Conservation (phyloP, 2,329 filamentous ascomycete genomes). For the Aspergillus sp. region DNA sequence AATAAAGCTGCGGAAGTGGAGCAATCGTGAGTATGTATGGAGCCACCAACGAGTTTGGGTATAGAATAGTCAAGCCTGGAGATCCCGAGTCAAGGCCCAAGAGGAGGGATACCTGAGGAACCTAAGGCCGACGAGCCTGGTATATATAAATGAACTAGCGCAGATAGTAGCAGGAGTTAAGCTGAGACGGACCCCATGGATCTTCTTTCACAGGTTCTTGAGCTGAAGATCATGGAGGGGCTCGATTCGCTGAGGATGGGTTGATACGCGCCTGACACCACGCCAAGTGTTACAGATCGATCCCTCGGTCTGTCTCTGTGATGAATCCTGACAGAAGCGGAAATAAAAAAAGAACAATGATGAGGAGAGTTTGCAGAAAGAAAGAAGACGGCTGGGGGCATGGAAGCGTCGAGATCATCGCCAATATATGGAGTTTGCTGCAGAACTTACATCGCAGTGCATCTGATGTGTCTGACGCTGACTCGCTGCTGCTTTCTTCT, state of each 20-base stretch:
- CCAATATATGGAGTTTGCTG: not conserved
- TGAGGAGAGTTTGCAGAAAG: not conserved
- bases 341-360: not conserved
- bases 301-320: not conserved
- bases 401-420: conserved; percentile 1
- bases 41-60: not conserved
- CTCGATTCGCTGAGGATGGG: conserved; percentile 24
- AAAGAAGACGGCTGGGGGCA: not conserved
- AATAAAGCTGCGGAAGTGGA: conserved; percentile 9
- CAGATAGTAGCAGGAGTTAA: not conserved
- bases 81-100: not conserved
- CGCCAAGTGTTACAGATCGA: conserved; percentile 33
- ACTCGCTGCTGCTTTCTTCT: conserved; percentile 26
- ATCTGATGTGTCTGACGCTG: conserved; percentile 27
- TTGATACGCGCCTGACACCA: conserved; percentile 20
- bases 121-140: not conserved
- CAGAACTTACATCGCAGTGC: conserved; percentile 19
- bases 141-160: not conserved
- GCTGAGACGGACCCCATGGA: conserved; percentile 8
- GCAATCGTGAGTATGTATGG: not conserved
- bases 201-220: conserved; percentile 11
- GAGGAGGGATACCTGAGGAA: not conserved
- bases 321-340: not conserved
- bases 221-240: conserved; percentile 17
- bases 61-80: not conserved